These are phyloP conservation scores for Kuraishia ogatae DNA, from an alignment of 805 yeast species.

Conservation along the genomic window DNA sequence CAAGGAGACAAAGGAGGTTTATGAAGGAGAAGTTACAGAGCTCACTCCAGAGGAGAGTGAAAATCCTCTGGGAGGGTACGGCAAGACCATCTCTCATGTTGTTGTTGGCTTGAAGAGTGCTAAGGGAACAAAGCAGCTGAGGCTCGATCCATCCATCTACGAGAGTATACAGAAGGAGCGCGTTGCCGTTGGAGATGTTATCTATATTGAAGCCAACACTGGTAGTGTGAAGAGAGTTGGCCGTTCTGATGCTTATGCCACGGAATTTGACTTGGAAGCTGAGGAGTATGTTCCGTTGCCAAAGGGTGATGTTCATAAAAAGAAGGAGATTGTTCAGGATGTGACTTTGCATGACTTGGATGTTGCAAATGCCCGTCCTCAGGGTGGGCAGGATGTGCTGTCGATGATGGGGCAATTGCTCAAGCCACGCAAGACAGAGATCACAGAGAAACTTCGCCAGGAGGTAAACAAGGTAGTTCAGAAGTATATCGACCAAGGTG, in stretches of 20 bases:
- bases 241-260: slow-evolving; percentile 96
- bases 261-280: slow-evolving; percentile 97
- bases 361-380: slow-evolving; percentile 92
- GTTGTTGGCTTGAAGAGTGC: slow-evolving; percentile 90
- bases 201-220: slow-evolving; percentile 93
- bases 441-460: slow-evolving; percentile 86
- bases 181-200: slow-evolving; percentile 92
- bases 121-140: slow-evolving; percentile 80
- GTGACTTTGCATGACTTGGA: slow-evolving; percentile 95
- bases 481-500: slow-evolving; percentile 95
- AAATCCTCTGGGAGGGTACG: slow-evolving; percentile 95
- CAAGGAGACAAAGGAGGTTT: slow-evolving; percentile 94
- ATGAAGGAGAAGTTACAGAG: slow-evolving; percentile 97
- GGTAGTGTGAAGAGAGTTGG: slow-evolving; percentile 98
- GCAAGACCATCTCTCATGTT: slow-evolving; percentile 91
- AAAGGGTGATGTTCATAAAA: slow-evolving; percentile 97
- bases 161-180: slow-evolving; percentile 93
- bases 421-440: slow-evolving; percentile 94
- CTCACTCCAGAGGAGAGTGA: slow-evolving; percentile 93
- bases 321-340: slow-evolving; percentile 96
- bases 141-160: slow-evolving; percentile 88
- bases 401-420: slow-evolving; percentile 95
- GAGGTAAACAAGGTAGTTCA: slow-evolving; percentile 95
- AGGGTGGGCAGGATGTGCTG: slow-evolving; percentile 93
- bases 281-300: slow-evolving; percentile 98